A percentile compares a stretch with the other conserved stretches of the same genome.
Conservation (phyloP, 257 asterid species). For the Linderniella brevidens region DNA sequence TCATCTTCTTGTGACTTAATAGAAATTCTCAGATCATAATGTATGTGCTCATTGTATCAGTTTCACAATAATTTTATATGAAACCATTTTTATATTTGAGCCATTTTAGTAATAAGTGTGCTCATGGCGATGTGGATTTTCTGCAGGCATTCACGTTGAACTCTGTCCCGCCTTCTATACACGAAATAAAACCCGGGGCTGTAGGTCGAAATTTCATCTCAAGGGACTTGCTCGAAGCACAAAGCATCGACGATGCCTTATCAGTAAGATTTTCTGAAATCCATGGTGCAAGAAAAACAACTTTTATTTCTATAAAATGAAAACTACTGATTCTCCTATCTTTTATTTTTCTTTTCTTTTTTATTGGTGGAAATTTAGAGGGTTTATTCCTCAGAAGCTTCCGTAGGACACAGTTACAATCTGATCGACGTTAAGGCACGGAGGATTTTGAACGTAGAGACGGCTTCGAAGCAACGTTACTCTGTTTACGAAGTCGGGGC, state of each 20-base stretch:
- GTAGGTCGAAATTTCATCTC: constrained; percentile 73
- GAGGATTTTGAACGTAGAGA: constrained; percentile 69
- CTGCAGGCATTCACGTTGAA: constrained; percentile 70
- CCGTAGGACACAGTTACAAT: constrained; percentile 78
- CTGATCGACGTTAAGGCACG: constrained; percentile 40
- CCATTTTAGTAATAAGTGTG: too few relatives aligned
- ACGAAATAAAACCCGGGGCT: constrained; percentile 59
- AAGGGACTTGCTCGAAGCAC: constrained; percentile 69
- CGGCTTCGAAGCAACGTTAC: constrained; percentile 64
- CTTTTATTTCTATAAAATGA: not conserved
- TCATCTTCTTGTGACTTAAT: not conserved
- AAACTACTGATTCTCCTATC: not conserved
- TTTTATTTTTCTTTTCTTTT: constrained; percentile 7
- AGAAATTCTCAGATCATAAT: too few relatives aligned
- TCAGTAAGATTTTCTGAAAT: constrained; percentile 23
- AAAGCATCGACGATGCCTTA: constrained; percentile 54
- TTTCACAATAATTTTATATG: too few relatives aligned
- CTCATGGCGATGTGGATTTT: not conserved
- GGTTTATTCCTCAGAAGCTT: constrained; percentile 43
- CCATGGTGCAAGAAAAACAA: not conserved
- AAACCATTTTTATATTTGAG: too few relatives aligned
- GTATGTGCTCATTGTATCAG: too few relatives aligned
- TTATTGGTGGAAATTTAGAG: too few relatives aligned
- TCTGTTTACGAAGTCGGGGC: constrained; percentile 44
- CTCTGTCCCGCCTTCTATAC: constrained; percentile 60